These are phyloP conservation scores for Limnanthes douglasii DNA, from an alignment of 345 rosid species.

Conservation along the genomic window DNA sequence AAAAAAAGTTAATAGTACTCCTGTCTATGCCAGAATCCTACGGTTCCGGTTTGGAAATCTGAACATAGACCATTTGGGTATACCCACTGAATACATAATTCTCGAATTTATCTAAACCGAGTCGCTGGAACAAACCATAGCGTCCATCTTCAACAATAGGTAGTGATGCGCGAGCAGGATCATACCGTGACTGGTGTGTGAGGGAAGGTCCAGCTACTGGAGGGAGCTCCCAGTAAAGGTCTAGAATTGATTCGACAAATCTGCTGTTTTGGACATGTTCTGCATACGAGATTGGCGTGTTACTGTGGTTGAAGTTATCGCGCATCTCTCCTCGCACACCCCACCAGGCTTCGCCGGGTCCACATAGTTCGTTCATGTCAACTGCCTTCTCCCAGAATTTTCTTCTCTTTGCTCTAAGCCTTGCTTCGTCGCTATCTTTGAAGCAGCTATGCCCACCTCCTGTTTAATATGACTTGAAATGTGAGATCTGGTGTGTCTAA, in stretches of 20 bases:
- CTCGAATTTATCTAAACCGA: slow-evolving; percentile 62
- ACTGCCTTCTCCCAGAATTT: slow-evolving; percentile 97
- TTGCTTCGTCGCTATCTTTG: slow-evolving; percentile 78
- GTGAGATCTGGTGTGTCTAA: slow-evolving; percentile 7
- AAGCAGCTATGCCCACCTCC: slow-evolving; percentile 99
- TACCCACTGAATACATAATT: slow-evolving; percentile 84
- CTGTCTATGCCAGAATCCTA: slow-evolving; percentile 13
- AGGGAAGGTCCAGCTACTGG: slow-evolving; percentile 97
- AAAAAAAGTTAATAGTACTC: neutral
- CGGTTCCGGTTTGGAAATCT: slow-evolving; percentile 51
- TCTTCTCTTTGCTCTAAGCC: slow-evolving; percentile 66
- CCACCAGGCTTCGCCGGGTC: slow-evolving; percentile 87
- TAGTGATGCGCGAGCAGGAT: slow-evolving; percentile 61
- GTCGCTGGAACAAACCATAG: slow-evolving; percentile 51
- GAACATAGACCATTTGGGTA: slow-evolving; percentile 91
- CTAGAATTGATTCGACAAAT: slow-evolving; percentile 71
- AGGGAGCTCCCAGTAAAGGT: slow-evolving; percentile 92
- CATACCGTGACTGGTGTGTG: slow-evolving; percentile 85
- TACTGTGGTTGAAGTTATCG: slow-evolving; percentile 82
- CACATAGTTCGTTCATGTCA: slow-evolving; percentile 67
- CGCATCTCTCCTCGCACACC: slow-evolving; percentile 89
- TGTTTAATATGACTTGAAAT: slow-evolving; percentile 12
- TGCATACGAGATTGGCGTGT: slow-evolving; percentile 34
- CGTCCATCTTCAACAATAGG: slow-evolving; percentile 92
- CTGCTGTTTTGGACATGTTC: slow-evolving; percentile 85